Conservation (phyloP, 2,329 filamentous ascomycete species). For the Hawksworthiomyces lignivorus region DNA sequence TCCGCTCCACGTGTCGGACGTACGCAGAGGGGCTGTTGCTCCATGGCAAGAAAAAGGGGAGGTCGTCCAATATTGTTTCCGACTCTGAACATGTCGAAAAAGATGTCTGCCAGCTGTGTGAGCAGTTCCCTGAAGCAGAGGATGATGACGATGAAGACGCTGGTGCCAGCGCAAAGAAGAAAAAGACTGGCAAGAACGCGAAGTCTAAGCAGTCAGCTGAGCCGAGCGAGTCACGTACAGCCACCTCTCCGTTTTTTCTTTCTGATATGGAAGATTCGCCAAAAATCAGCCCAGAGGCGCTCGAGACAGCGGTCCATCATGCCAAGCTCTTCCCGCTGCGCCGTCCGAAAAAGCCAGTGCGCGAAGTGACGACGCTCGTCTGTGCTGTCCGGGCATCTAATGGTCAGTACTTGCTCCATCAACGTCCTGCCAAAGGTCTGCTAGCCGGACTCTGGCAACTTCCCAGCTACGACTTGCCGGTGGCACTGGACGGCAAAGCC, state of each 20-base stretch:
- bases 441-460: constrained; percentile 51
- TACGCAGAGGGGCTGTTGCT: constrained; percentile 38
- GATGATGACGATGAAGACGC: constrained; percentile 15
- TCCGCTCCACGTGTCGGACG: constrained; percentile 42
- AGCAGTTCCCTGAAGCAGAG: constrained; percentile 33
- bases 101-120: constrained; percentile 42
- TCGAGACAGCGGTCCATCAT: constrained; percentile 32
- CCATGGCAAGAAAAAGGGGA: background rate
- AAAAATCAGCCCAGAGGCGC: background rate
- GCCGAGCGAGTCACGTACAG: background rate
- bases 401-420: constrained; percentile 39
- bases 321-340: constrained; percentile 45
- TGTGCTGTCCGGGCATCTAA: constrained; percentile 41
- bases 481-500: background rate
- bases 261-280: constrained; percentile 13
- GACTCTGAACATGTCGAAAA: constrained; percentile 23
- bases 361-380: constrained; percentile 44
- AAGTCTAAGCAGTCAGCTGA: background rate
- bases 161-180: constrained; percentile 1
- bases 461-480: constrained; percentile 30
- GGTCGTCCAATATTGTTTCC: background rate
- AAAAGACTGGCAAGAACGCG: background rate
- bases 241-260: constrained; percentile 32
- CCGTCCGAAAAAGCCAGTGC: constrained; percentile 42
- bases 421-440: constrained; percentile 45